Evolutionary conservation across 768 basidiomycete genomes (phyloP), one percentile per base, ranked within the genome.

Genomic region (Trametes cinnabarina): DNA sequence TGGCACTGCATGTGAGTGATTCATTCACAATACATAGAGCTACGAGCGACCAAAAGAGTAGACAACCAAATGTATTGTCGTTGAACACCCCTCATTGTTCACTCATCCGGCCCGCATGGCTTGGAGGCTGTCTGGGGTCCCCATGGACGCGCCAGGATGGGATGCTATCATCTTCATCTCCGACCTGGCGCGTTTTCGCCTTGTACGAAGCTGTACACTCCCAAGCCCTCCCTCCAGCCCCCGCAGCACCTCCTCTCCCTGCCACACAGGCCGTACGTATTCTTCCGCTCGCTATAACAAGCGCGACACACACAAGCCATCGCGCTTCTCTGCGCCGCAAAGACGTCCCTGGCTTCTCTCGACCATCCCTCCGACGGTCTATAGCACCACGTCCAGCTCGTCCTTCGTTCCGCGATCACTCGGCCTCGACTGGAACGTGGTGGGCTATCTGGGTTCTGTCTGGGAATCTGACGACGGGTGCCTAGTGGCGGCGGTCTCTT

Each of bases 191-290:
- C 50, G 19, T 32, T 58, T 58, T 53, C 28, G 26, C 46, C 57
- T 53, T 58, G 20, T 52, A 47, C 50, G 57, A 58, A 47, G 51
- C 51, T 58, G 57, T 52, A 51, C 49, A 47, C 44, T 52, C 57
- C 17, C 57, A 47, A 47, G 48, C 56, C 56, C 10, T 46, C 22
- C 44, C 37, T 35, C 57, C 46, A 47, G 11, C 43, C 17, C 12
- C n/a, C n/a, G n/a, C 43, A 12, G 15, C 22, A 14, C 43, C 25
- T 9, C 3, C 43, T 44, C 43, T 25, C 20, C n/a, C 43, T 44
- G 12, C 22, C 17, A 20, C n/a, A n/a, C 5, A 12, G 14, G 34
- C 34, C 34, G 8, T 34, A 34, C 8, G 34, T 20, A 20, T 23
- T 20, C 54, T 6, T 12, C 25, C 20, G 26, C 11, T 25, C 35